A percentile compares a stretch with the other conserved stretches of the same genome.
Evolutionary conservation across 257 asterid genomes (phyloP).

Genomic region (Penstemon eatonii): DNA sequence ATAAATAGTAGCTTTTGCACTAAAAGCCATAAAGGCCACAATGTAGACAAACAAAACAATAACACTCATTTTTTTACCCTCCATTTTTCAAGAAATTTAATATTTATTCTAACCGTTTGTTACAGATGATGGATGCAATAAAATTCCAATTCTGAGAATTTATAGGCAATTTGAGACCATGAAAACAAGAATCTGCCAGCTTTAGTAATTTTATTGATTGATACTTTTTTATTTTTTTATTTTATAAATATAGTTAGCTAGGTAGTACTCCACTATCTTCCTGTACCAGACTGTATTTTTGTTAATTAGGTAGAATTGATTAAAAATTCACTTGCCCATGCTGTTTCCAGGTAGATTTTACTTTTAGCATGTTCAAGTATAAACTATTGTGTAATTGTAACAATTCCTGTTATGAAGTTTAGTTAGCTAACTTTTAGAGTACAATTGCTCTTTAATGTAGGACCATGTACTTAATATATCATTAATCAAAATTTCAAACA

Average conservation of each 20-base stretch:
- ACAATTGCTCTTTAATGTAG: no score
- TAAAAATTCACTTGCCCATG: background rate
- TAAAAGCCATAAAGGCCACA: conserved; percentile 3
- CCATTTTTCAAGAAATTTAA: conserved; percentile 1
- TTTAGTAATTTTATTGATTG: background rate
- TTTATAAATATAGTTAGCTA: no score
- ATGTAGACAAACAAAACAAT: background rate
- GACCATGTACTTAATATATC: no score
- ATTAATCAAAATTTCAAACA: no score
- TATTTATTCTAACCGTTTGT: background rate
- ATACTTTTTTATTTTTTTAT: background rate
- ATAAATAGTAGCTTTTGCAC: conserved; percentile 8
- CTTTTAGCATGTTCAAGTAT: no score
- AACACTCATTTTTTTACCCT: background rate
- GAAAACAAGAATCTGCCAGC: conserved; percentile 15
- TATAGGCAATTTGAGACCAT: conserved; percentile 7
- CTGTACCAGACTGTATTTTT: conserved; percentile 7
- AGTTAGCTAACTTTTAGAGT: no score
- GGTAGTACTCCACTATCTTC: background rate
- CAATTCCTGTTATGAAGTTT: no score
- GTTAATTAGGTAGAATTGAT: background rate
- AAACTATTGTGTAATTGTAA: no score
- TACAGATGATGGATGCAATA: background rate
- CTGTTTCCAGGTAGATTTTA: conserved; percentile 1
- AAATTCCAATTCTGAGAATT: background rate